These are phyloP conservation scores for Fusarium sp. DNA, from an alignment of 2,329 filamentous ascomycete genomes.

Conservation along the genomic window DNA sequence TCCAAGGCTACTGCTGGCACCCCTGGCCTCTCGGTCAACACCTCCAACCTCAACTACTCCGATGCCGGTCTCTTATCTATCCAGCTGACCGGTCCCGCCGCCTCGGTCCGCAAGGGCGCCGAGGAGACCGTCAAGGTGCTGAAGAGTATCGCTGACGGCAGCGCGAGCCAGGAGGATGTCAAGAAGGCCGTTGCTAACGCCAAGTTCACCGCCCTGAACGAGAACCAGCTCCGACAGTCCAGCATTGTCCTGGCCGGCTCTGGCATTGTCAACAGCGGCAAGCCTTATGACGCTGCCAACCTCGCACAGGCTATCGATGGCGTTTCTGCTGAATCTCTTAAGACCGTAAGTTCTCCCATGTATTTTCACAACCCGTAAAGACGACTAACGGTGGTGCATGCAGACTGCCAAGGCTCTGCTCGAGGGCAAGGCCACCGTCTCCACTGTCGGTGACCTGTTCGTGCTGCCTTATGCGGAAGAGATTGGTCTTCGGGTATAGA, in stretches of 20 bases:
- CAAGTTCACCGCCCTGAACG: slow-evolving; percentile 92
- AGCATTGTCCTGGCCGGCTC: slow-evolving; percentile 89
- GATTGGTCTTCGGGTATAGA: slow-evolving; percentile 94
- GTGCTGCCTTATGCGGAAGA: slow-evolving; percentile 94
- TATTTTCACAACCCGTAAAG: slow-evolving; percentile 43
- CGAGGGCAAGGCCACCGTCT: slow-evolving; percentile 89
- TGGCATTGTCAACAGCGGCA: slow-evolving; percentile 84
- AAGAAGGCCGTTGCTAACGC: slow-evolving; percentile 93
- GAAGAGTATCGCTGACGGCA: slow-evolving; percentile 83
- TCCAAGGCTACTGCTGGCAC: slow-evolving; percentile 81
- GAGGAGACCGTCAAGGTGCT: slow-evolving; percentile 85
- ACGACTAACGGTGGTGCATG: slow-evolving; percentile 46
- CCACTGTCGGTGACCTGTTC: slow-evolving; percentile 92
- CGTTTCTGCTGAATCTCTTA: slow-evolving; percentile 87
- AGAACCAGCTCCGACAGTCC: slow-evolving; percentile 82
- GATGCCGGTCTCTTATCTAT: slow-evolving; percentile 93
- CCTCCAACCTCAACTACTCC: slow-evolving; percentile 89
- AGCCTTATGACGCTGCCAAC: slow-evolving; percentile 87
- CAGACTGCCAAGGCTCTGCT: slow-evolving; percentile 92
- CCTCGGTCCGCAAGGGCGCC: slow-evolving; percentile 81
- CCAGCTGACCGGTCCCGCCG: slow-evolving; percentile 82
- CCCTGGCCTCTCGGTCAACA: slow-evolving; percentile 77
- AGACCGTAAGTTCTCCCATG: slow-evolving; percentile 76
- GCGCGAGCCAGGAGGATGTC: slow-evolving; percentile 86
- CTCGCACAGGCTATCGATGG: slow-evolving; percentile 84